Evolutionary conservation across 345 rosid species (phyloP), one percentile per base, ranked within the genome.

Genomic region (Dovyalis caffra): DNA sequence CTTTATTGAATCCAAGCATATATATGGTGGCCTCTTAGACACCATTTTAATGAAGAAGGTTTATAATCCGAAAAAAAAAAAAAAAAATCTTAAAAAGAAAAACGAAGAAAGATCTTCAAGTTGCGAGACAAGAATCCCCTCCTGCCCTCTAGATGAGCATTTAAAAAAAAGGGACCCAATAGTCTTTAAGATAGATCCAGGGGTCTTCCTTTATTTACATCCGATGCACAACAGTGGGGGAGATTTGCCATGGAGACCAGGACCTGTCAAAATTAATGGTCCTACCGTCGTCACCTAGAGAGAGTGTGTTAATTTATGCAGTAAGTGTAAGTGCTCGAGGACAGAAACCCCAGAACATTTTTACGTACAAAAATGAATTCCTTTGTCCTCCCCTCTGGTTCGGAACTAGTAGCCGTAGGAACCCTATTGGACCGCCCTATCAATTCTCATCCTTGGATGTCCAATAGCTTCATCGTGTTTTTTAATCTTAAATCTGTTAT

Each of bases 1-100:
- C 76, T 35, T 35, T 66, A 72, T 72, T 64, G 71, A 76, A 73
- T 68, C 76, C 75, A 37, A 72, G 51, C 51, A 35, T 72, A 26
- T 69, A 35, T 38, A 28, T 64, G 34, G 49, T 15, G 60, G 28
- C 61, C 77, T 64, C 69, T 12, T 2, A 16, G 58, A 45, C 58
- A 67, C 69, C 70, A 73, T 68, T 73, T 31, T 74, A 31, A 69
- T 38, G 70, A 74, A 68, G 58, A 72, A 49, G 34, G 16, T 10
- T n/a, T 14, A 9, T 3, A 43, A 43, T 43, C 15, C 14, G 4
- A 6, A 38, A n/a, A n/a, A n/a, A 35, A 35, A 6, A 1, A 0
- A 34, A 34, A 6, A 35, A 35, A 35, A 35, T 35, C 0, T 4
- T 15, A 4, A 0, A 15, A 3, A 16, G 4, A 45, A 15, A 45